Percentiles rank a stretch among this genome's conserved stretches.
Evolutionary conservation across 768 basidiomycete genomes (phyloP).

Genomic region (Rhizopogon vulgaris): DNA sequence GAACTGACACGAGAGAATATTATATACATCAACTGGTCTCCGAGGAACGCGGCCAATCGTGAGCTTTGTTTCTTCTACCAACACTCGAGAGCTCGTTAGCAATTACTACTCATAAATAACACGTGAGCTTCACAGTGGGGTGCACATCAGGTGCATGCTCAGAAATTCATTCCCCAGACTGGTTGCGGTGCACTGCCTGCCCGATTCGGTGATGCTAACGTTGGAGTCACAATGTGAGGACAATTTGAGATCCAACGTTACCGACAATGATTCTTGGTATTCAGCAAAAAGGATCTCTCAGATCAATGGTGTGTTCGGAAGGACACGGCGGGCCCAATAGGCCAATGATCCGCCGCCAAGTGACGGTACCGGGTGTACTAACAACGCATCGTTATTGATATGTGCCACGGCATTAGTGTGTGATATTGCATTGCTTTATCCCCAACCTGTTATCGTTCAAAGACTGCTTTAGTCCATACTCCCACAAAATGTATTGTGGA

Average conservation of each 20-base stretch:
- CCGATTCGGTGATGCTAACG: not conserved
- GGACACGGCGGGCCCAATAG: not conserved
- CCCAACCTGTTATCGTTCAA: slow-evolving; percentile 9
- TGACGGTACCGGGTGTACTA: slow-evolving; percentile 1
- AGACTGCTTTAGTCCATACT: slow-evolving; percentile 7
- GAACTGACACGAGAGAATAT: slow-evolving; percentile 1
- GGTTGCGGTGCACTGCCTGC: not conserved
- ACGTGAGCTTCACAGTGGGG: not conserved
- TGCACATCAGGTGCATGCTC: not conserved
- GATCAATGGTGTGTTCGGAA: not conserved
- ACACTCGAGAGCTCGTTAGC: not conserved
- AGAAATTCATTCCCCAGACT: not conserved
- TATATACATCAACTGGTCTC: not conserved
- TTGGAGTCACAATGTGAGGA: not conserved
- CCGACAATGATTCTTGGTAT: not conserved
- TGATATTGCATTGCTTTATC: slow-evolving; percentile 11
- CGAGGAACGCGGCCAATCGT: not conserved
- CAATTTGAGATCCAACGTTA: not conserved
- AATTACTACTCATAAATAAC: not conserved
- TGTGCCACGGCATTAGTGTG: slow-evolving; percentile 14
- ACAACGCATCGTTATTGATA: slow-evolving; percentile 7
- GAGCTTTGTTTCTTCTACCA: not conserved
- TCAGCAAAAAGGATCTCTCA: not conserved
- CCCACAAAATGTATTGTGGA: slow-evolving; percentile 12
- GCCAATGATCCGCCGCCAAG: slow-evolving; percentile 21